These are phyloP conservation scores for Vaucheria bursata DNA, from an alignment of 352 stramenopile genomes.

Conservation along the genomic window DNA sequence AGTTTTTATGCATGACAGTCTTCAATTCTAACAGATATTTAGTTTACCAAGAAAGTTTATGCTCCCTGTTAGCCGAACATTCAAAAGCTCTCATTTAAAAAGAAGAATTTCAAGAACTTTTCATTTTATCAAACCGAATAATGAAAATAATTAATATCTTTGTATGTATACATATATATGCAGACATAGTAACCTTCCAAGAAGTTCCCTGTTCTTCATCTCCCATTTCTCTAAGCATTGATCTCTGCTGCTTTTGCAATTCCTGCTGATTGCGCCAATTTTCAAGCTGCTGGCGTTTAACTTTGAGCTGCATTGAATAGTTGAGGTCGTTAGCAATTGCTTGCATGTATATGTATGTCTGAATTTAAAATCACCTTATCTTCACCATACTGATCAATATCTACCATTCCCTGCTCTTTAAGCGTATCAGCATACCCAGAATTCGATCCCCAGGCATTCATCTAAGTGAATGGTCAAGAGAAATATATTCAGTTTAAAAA, in stretches of 20 bases:
- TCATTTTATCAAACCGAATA: too few relatives aligned
- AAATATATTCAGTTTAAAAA: neutral
- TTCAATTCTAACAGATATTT: too few relatives aligned
- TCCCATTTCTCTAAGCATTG: conserved; percentile 21
- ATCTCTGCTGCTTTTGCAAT: conserved; percentile 27
- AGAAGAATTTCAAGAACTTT: too few relatives aligned
- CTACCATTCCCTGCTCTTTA: conserved; percentile 45
- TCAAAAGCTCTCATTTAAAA: too few relatives aligned
- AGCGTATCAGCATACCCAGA: conserved; percentile 48
- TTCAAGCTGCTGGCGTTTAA: conserved; percentile 14
- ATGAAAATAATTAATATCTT: too few relatives aligned
- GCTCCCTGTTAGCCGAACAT: too few relatives aligned
- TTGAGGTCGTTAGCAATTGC: too few relatives aligned
- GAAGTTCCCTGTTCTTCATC: neutral
- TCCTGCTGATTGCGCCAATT: conserved; percentile 51
- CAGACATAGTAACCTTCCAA: conserved; percentile 4
- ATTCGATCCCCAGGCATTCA: conserved; percentile 45
- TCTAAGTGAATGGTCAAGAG: neutral
- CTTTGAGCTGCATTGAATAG: neutral
- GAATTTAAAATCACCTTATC: conserved; percentile 25
- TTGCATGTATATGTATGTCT: neutral
- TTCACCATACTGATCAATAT: conserved; percentile 44
- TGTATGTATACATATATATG: too few relatives aligned
- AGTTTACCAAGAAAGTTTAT: too few relatives aligned
- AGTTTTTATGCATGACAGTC: too few relatives aligned